Conservation (phyloP, 345 rosid species). For the Limnanthes douglasii region DNA sequence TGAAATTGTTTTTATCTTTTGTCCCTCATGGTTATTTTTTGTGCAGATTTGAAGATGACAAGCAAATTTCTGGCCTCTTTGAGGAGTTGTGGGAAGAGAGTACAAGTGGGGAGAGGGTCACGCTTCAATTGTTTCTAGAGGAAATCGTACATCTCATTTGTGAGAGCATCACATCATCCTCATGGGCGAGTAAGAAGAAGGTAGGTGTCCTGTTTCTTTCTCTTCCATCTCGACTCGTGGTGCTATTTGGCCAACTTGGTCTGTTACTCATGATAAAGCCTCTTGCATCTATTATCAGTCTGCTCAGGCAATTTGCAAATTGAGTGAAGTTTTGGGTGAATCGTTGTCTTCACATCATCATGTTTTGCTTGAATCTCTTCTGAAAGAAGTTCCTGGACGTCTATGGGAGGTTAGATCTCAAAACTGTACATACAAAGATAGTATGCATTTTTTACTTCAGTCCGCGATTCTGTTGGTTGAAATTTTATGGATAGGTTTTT, state of each 20-base stretch:
- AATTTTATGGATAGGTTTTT: slow-evolving; percentile 5
- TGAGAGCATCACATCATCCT: slow-evolving; percentile 62
- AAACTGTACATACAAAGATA: too few relatives aligned
- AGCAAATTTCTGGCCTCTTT: slow-evolving; percentile 58
- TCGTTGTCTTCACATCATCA: slow-evolving; percentile 49
- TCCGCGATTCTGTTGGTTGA: too few relatives aligned
- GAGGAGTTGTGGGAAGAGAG: slow-evolving; percentile 98
- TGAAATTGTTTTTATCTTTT: background rate
- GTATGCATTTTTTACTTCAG: too few relatives aligned
- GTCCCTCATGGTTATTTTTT: slow-evolving; percentile 5
- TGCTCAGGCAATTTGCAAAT: slow-evolving; percentile 72
- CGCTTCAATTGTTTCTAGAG: slow-evolving; percentile 63
- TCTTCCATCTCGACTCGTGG: background rate
- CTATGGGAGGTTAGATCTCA: slow-evolving; percentile 99
- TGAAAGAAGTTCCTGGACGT: slow-evolving; percentile 83
- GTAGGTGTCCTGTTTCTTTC: slow-evolving; percentile 13
- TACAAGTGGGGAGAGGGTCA: slow-evolving; percentile 69
- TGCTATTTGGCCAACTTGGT: slow-evolving; percentile 2
- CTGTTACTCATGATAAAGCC: slow-evolving; percentile 3
- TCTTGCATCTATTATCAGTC: slow-evolving; percentile 35
- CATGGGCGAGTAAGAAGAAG: slow-evolving; percentile 88
- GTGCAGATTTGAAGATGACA: slow-evolving; percentile 92
- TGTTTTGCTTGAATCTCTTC: slow-evolving; percentile 43
- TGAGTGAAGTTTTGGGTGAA: slow-evolving; percentile 73
- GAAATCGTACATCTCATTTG: slow-evolving; percentile 72